These are phyloP conservation scores for Rhodosporidiobolus odoratus DNA, from an alignment of 768 basidiomycete genomes.

Conservation along the genomic window DNA sequence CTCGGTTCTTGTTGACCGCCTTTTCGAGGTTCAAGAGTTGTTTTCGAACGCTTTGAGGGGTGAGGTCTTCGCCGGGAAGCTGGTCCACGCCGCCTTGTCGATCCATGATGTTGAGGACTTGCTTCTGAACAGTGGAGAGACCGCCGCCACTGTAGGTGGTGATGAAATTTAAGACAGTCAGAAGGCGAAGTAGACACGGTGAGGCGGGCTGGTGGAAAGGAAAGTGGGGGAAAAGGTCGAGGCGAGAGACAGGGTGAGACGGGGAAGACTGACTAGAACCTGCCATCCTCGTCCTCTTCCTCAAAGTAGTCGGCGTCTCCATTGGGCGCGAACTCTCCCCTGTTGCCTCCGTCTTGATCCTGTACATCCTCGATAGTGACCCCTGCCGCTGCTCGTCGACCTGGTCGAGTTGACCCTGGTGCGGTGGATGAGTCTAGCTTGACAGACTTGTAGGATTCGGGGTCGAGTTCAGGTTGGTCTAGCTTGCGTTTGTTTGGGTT, in stretches of 20 bases:
- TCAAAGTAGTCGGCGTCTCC: constrained; percentile 83
- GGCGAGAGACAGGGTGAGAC: neutral
- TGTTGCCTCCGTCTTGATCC: constrained; percentile 46
- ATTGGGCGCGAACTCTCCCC: constrained; percentile 67
- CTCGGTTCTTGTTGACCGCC: constrained; percentile 87
- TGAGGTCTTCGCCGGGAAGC: constrained; percentile 42
- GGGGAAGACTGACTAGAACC: constrained; percentile 36
- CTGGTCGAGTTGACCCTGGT: neutral
- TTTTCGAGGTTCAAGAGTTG: constrained; percentile 76
- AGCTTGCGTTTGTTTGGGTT: constrained; percentile 39
- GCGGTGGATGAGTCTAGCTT: constrained; percentile 12
- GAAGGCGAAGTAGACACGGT: no score
- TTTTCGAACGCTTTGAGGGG: constrained; percentile 65
- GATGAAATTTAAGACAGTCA: neutral
- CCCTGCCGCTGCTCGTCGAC: constrained; percentile 29
- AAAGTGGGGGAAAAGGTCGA: neutral
- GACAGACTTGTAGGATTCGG: constrained; percentile 25
- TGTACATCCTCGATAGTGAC: constrained; percentile 59
- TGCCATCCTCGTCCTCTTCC: constrained; percentile 59
- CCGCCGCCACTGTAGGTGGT: constrained; percentile 62
- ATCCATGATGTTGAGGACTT: constrained; percentile 92
- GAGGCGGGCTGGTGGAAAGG: constrained; percentile 7
- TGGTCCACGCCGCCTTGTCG: constrained; percentile 60
- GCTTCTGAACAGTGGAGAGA: constrained; percentile 83
- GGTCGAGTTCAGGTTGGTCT: constrained; percentile 35